These are phyloP conservation scores for Silene vulgaris DNA, from an alignment of 179 eudicot genomes.

Conservation along the genomic window DNA sequence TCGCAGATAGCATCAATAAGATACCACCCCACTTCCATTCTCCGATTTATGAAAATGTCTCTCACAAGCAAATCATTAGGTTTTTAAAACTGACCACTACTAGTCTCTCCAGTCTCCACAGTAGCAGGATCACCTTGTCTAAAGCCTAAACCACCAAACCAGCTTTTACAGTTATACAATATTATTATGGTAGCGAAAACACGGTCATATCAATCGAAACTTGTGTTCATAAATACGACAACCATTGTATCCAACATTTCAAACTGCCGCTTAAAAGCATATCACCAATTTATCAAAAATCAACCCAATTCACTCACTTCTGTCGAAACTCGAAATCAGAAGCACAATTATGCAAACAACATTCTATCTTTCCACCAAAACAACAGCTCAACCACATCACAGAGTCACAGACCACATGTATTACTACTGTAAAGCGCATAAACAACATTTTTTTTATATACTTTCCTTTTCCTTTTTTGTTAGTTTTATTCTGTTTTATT, in stretches of 20 bases:
- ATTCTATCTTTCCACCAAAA: not conserved
- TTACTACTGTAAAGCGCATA: not conserved
- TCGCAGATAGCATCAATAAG: not conserved
- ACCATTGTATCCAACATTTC: slow-evolving; percentile 2
- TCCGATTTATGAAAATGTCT: not conserved
- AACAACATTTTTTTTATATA: no score
- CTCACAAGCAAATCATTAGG: not conserved
- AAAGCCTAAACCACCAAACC: slow-evolving; percentile 6
- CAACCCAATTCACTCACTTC: slow-evolving; percentile 22
- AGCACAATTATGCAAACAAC: not conserved
- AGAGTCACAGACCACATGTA: slow-evolving; percentile 21
- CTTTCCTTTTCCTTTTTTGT: no score
- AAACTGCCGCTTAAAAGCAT: not conserved
- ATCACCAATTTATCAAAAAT: not conserved
- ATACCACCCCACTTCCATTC: slow-evolving; percentile 3
- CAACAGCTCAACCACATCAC: slow-evolving; percentile 19
- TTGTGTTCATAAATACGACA: not conserved
- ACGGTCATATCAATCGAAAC: not conserved
- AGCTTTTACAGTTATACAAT: not conserved
- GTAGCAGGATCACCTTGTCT: not conserved
- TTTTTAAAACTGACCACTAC: not conserved
- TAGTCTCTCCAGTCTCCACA: not conserved
- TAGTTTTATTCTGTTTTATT: no score
- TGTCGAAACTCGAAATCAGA: not conserved
- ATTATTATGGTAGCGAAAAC: no score